These are phyloP conservation scores for Ustilago trichophora DNA, from an alignment of 1,284 basidiomycete genomes.

Conservation along the genomic window DNA sequence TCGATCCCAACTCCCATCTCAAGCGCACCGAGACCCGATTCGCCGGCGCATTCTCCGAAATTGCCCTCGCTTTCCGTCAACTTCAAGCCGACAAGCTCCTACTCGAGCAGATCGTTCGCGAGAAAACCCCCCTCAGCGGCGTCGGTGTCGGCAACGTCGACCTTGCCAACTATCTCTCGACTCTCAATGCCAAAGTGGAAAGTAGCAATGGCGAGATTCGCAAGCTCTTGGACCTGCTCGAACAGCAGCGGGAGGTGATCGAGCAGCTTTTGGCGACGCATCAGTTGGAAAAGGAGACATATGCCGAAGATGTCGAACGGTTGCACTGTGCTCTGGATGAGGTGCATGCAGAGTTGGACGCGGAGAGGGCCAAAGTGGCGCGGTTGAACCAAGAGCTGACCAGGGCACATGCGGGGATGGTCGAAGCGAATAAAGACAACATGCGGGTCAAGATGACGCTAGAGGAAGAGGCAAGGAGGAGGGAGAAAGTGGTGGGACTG, in stretches of 20 bases:
- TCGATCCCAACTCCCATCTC: too few relatives aligned
- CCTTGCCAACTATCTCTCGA: slow-evolving; percentile 42
- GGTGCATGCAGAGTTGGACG: slow-evolving; percentile 20
- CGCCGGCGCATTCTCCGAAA: slow-evolving; percentile 52
- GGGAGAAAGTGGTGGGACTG: slow-evolving; percentile 45
- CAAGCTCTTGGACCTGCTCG: slow-evolving; percentile 56
- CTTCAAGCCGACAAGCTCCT: slow-evolving; percentile 56
- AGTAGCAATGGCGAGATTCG: slow-evolving; percentile 47
- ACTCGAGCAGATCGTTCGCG: slow-evolving; percentile 54
- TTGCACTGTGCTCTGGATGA: slow-evolving; percentile 38
- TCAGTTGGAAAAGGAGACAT: slow-evolving; percentile 47
- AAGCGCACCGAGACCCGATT: slow-evolving; percentile 53
- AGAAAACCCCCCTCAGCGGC: slow-evolving; percentile 52
- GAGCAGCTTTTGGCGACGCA: slow-evolving; percentile 61
- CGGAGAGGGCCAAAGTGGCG: slow-evolving; percentile 11
- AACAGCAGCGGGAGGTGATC: slow-evolving; percentile 58
- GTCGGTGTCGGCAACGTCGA: slow-evolving; percentile 39
- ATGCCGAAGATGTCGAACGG: slow-evolving; percentile 47
- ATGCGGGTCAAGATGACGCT: slow-evolving; percentile 14
- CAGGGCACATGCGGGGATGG: slow-evolving; percentile 28
- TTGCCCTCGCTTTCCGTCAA: slow-evolving; percentile 55
- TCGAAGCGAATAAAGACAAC: slow-evolving; percentile 43
- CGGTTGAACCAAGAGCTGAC: slow-evolving; percentile 43
- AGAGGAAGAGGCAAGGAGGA: slow-evolving; percentile 38
- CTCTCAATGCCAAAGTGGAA: slow-evolving; percentile 48